phyloP scores from a whole-genome alignment of 345 rosid genomes.

The Gossypium arboreum region DNA sequence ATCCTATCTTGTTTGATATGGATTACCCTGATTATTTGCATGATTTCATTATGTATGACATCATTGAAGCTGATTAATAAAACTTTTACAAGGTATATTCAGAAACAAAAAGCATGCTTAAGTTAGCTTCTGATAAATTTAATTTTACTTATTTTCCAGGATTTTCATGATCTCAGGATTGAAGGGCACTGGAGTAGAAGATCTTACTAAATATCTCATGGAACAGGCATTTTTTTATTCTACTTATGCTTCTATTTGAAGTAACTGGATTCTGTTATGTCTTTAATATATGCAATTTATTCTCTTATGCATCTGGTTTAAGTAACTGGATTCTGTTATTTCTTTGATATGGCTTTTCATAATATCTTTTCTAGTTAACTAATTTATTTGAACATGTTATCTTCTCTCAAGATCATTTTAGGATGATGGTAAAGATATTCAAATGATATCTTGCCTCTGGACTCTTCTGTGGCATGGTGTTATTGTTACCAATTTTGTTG shows the following conservation, averaged over 20 bases:
- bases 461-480: neutral
- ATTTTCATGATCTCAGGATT: conserved; percentile 80
- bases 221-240: conserved; percentile 46
- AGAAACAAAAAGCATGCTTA: neutral
- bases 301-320: neutral
- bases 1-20: no score
- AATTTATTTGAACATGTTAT: conserved; percentile 1
- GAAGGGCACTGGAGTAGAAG: conserved; percentile 81
- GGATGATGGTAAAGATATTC: neutral
- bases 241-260: neutral
- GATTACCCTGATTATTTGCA: no score
- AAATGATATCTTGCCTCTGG: neutral
- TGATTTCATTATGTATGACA: no score
- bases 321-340: neutral
- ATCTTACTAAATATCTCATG: conserved; percentile 60
- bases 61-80: no score
- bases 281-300: neutral
- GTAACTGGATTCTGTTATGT: neutral
- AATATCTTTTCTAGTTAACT: neutral
- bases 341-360: neutral
- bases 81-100: no score
- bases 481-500: neutral
- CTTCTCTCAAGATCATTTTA: neutral
- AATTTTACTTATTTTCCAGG: conserved; percentile 37
- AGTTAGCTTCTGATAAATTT: conserved; percentile 5